phyloP scores from a whole-genome alignment of 495 filamentous ascomycete genomes.

The Trichoderma gamsii region DNA sequence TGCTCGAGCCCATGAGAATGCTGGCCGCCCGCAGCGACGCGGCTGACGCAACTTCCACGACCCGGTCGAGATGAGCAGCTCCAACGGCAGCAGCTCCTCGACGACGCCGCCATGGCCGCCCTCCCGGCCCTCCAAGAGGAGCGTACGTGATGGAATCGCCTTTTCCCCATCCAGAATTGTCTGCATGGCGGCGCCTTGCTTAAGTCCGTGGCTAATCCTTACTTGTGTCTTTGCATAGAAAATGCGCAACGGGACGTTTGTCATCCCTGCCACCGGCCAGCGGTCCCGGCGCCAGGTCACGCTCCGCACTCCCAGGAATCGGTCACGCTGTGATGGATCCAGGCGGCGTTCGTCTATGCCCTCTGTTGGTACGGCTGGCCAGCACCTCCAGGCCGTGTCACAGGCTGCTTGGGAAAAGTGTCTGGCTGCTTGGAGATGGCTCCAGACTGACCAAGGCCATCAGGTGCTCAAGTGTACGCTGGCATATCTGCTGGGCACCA shows the following conservation, averaged over 20 bases:
- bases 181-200: background rate
- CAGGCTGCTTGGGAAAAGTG: constrained; percentile 18
- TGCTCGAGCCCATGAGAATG: constrained; percentile 1
- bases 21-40: background rate
- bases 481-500: constrained; percentile 81
- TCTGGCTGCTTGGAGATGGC: constrained; percentile 34
- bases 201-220: background rate
- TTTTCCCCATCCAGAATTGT: background rate
- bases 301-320: constrained; percentile 38
- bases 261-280: constrained; percentile 56
- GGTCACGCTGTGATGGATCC: constrained; percentile 22
- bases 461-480: constrained; percentile 88
- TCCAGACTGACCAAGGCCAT: constrained; percentile 52
- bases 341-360: constrained; percentile 22
- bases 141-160: constrained; percentile 21
- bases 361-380: constrained; percentile 27
- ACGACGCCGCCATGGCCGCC: constrained; percentile 28
- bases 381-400: constrained; percentile 20
- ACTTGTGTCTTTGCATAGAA: constrained; percentile 30
- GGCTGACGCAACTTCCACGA: background rate
- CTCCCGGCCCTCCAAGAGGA: constrained; percentile 32
- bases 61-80: constrained; percentile 29
- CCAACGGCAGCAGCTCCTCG: constrained; percentile 20
- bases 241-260: constrained; percentile 55
- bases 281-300: constrained; percentile 53